Evolutionary conservation across 1,284 basidiomycete genomes (phyloP), one percentile per base, ranked within the genome.

Genomic region (Leccinum ponderosum): DNA sequence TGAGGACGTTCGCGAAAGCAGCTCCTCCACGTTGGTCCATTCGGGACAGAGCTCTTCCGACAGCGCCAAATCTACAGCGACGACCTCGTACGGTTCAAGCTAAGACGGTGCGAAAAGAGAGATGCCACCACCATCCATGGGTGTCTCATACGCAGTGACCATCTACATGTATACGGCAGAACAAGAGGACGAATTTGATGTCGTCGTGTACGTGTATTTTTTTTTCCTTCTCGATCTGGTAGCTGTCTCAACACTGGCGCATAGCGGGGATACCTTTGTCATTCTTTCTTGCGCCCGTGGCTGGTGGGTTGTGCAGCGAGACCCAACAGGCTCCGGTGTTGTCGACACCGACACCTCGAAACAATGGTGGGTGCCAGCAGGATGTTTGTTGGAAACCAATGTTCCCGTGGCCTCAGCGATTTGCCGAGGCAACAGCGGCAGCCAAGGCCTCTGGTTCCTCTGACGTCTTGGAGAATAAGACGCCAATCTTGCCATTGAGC

Each of bases 261-360:
- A 4, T 65, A 94, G 90, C 35, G 91, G 91, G 37, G 91, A 95
- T 71, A 94, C 93, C 0, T 98, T 97, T 75, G 87, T 98, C 66
- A 97, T 98, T 69, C 80, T 97, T 58, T 94, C 93, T 61, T 90
- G 97, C 64, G 91, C 95, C 14, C 90, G 96, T 64, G 97, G 97
- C 0, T 99, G 97, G 97, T 99, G 97, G 95, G 93, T 98, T 37
- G 97, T 99, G 3, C 95, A 98, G 73, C 87, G 93, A 35, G 97
- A 99, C 74, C 90, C 91, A 22, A 87, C 87, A 52, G 95, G 95
- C 2, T 84, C 87, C 5, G 95, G 95, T 12, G 78, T 89, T 55
- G 85, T 95, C 50, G 87, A 91, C 60, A 83, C 87, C 22, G 91
- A 94, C 66, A 82, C 86, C 33, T 76, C 81, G 55, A 87, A 91